Base-by-base conservation (phyloP, 805 yeast genomes). In the Suhomyces emberorum region DNA sequence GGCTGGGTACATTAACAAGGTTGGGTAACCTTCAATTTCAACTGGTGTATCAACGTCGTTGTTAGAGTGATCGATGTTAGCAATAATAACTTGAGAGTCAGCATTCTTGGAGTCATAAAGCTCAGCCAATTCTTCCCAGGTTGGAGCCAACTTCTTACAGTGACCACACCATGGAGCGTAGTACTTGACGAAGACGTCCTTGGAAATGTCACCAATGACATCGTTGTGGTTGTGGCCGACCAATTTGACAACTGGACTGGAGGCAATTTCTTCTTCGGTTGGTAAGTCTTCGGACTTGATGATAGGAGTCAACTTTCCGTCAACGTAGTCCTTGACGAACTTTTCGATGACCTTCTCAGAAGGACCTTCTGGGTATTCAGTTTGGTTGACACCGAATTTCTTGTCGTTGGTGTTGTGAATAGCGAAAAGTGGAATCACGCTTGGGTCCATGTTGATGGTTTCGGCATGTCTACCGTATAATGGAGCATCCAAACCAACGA, bases 131-230 rank as follows among this genome's bases (percentile, higher is more conserved):
- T 89, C 93, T 59, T 86, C 95, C 72, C 80, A 91, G 40, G 71
- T 73, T 56, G 96, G 96, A 35, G 91, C 91, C 60, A 88, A 74
- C 65, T 77, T 85, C 74, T 87, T 88, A 73, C 96, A 88, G 73
- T 88, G 96, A 31, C 96, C 95, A 72, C 96, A 88, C 96, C 96
- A 89, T 67, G 95, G 95, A 32, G 98, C 97, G 57, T 86, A 89
- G 68, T 89, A 91, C 70, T 87, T 85, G 38, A 91, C 95, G 39
- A 89, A 65, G 24, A 85, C 81, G 57, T 84, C 91, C 67, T 79
- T 83, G 30, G 59, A 39, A 48, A 54, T 35, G 51, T 81, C 80
- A 20, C 62, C 63, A 35, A 87, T 74, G 41, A 87, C 65, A 22
- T 73, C 77, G 34, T 84, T 83, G 65, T 87, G 93, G 55, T 80